Evolutionary conservation across 2,329 filamentous ascomycete species (phyloP).

Genomic region (Cordyceps pruinosa): DNA sequence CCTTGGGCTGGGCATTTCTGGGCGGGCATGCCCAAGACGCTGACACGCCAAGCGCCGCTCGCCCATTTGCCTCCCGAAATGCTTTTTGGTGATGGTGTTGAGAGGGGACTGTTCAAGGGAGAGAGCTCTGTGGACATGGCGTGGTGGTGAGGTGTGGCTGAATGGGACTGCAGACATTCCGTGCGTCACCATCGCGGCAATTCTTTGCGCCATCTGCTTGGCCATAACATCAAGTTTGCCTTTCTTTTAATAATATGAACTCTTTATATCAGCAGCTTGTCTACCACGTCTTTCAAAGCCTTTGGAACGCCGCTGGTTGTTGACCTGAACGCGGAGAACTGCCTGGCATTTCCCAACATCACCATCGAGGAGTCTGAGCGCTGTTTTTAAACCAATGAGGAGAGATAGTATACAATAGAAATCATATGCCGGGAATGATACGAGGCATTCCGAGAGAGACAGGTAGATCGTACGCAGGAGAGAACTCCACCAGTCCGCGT

Average conservation of each 20-base stretch:
- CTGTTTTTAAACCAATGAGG: no score
- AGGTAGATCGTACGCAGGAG: not conserved
- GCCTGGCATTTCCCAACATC: no score
- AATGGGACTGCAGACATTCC: not conserved
- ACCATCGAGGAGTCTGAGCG: no score
- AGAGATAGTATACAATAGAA: not conserved
- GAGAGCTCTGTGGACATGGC: no score
- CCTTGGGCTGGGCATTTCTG: conserved; percentile 6
- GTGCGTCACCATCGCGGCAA: not conserved
- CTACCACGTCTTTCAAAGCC: not conserved
- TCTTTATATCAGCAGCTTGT: no score
- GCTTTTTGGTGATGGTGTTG: not conserved
- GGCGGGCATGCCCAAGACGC: conserved; percentile 4
- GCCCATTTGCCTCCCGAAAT: not conserved
- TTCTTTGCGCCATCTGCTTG: not conserved
- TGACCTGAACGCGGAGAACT: no score
- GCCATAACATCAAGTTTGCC: not conserved
- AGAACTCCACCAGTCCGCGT: not conserved
- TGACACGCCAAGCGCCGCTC: conserved; percentile 4
- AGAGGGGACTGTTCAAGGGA: no score
- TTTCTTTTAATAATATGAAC: not conserved
- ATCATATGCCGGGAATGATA: not conserved
- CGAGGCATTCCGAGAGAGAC: not conserved
- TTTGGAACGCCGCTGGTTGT: no score
- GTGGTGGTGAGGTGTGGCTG: not conserved